Evolutionary conservation across 495 filamentous ascomycete genomes (phyloP), one percentile per base, ranked within the genome.

Genomic region (Lepidopterella palustris): DNA sequence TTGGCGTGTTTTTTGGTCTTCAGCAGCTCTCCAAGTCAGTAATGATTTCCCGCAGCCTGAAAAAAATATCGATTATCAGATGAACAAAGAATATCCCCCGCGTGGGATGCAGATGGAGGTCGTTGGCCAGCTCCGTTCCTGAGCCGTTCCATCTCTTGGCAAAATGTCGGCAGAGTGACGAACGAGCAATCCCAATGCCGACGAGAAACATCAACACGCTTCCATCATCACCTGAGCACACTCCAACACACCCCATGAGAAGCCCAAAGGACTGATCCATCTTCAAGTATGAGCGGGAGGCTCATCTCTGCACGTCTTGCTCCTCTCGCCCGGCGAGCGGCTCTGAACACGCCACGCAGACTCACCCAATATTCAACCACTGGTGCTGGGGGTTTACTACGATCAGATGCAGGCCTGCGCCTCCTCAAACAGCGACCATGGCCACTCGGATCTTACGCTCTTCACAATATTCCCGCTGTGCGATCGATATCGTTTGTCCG

Each of bases 401-500:
- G 85, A 60, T 77, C 82, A 53, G 80, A 90, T 73, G 76, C 80
- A 42, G 77, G 80, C 59, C 76, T 83, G 28, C 79, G 84, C 42
- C 75, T 82, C 45, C 69, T 77, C 39, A 76, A 84, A 56, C 76
- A 83, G 48, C 81, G 84, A 62, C 78, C 82, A 69, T 91, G 89
- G 85, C 88, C 89, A 11, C 75, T 85, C 26, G 87, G 88, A 6
- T 73, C 82, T 48, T 91, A 86, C 68, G 78, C 82, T 11, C 84
- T 95, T 58, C 91, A 96, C 72, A 89, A 95, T 77, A 83, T 90
- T 18, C 87, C 90, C 58, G 84, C 86, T 24, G 87, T 92, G 11
- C 85, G 93, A 54, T 87, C 86, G 58, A 87, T 89, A 45, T 97
- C 92, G 5, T 97, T 97, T 69, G 80, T 79, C 5, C 82, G 93